phyloP scores from a whole-genome alignment of 257 asterid genomes.

The Solanum pennellii region DNA sequence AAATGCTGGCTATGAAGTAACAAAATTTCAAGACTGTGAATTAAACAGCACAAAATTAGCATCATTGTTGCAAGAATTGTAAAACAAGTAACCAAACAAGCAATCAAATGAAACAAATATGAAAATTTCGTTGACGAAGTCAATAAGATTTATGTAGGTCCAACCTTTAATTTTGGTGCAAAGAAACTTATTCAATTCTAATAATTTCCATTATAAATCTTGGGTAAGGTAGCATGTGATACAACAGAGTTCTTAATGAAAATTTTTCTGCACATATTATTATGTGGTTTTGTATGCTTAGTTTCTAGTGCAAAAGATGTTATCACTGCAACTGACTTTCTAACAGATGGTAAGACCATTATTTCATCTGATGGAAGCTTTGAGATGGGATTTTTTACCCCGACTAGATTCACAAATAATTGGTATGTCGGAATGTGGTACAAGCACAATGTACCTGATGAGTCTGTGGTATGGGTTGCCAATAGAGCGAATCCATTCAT shows the following conservation, averaged over 20 bases:
- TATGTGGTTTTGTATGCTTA: neutral
- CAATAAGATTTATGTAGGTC: neutral
- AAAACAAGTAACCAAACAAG: neutral
- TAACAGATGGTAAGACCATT: conserved; percentile 12
- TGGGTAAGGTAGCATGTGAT: neutral
- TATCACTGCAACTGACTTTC: neutral
- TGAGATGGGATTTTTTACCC: neutral
- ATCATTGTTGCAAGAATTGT: neutral
- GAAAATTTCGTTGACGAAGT: neutral
- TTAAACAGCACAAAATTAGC: too few species aligned
- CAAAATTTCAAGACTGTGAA: neutral
- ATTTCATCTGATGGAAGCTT: conserved; percentile 9
- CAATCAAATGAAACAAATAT: neutral
- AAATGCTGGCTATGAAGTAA: neutral
- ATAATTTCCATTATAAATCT: neutral
- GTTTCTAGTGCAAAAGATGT: neutral
- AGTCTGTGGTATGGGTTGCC: neutral
- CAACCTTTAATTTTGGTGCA: too few species aligned
- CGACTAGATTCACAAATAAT: neutral
- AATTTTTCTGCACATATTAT: neutral
- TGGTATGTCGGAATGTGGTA: neutral
- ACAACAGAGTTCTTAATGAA: neutral
- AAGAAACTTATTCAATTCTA: neutral
- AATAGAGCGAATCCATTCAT: neutral
- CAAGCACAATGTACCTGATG: neutral